Percentiles rank a stretch among this genome's conserved stretches.
phyloP scores from a whole-genome alignment of 176 grass and related monocot species.

The Hordeum marinum region DNA sequence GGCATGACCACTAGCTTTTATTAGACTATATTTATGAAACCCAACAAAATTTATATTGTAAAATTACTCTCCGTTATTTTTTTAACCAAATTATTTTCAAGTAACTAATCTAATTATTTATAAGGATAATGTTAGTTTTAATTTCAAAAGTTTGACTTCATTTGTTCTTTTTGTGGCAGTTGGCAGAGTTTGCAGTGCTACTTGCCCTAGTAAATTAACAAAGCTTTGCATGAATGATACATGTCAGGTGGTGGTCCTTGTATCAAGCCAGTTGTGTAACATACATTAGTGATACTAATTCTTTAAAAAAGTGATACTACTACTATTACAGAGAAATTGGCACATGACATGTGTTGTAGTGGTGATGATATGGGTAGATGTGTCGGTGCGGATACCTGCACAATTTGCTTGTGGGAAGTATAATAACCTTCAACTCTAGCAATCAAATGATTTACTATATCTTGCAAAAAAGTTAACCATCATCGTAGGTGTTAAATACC shows the following conservation, averaged over 20 bases:
- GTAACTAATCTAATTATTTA: not conserved
- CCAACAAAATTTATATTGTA: not conserved
- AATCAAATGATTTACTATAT: constrained; percentile 14
- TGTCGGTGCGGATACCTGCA: not conserved
- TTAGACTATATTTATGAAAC: not conserved
- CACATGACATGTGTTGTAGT: not conserved
- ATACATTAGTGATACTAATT: not conserved
- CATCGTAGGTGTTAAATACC: not conserved
- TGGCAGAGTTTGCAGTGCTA: not conserved
- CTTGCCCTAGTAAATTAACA: not conserved
- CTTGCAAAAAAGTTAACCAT: constrained; percentile 16
- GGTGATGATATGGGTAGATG: not conserved
- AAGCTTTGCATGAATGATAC: constrained; percentile 1
- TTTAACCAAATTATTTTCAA: not conserved
- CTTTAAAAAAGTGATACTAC: not conserved
- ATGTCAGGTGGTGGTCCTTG: not conserved
- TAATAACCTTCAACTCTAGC: not conserved
- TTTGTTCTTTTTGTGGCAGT: not conserved
- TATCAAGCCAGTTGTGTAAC: not conserved
- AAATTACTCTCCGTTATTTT: not conserved
- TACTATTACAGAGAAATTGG: not conserved
- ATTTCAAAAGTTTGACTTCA: not conserved
- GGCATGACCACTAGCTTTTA: not conserved
- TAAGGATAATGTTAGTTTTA: not conserved
- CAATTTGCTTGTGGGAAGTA: constrained; percentile 8